These are phyloP conservation scores for Phytophthora kernoviae DNA, from an alignment of 352 stramenopile genomes.

Conservation along the genomic window DNA sequence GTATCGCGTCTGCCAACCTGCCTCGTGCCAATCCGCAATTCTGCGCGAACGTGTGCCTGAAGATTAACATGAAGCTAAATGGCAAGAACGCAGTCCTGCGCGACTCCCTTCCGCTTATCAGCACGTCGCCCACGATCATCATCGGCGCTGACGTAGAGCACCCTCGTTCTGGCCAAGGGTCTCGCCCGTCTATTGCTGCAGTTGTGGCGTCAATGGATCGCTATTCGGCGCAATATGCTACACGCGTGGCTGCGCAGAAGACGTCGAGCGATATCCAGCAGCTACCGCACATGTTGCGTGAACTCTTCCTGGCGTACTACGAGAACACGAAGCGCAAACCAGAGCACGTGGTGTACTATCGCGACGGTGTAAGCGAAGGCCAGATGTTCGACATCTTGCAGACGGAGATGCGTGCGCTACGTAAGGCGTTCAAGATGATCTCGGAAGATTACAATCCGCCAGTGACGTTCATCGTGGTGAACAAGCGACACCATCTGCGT, in stretches of 20 bases:
- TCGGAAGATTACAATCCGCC: conserved; percentile 62
- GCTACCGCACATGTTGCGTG: conserved; percentile 59
- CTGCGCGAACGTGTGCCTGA: conserved; percentile 64
- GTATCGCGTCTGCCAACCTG: conserved; percentile 54
- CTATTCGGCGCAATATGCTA: conserved; percentile 55
- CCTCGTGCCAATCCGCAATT: conserved; percentile 50
- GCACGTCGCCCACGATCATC: conserved; percentile 62
- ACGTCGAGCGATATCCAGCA: conserved; percentile 56
- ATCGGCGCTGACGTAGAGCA: conserved; percentile 84
- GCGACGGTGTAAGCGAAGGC: conserved; percentile 84
- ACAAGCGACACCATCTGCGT: conserved; percentile 88
- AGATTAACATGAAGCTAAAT: conserved; percentile 79
- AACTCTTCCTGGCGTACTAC: conserved; percentile 82
- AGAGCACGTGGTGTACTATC: conserved; percentile 83
- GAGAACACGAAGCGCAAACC: conserved; percentile 69
- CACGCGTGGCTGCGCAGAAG: conserved; percentile 57
- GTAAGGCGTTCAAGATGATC: conserved; percentile 62
- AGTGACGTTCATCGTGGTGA: conserved; percentile 87
- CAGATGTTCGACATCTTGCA: conserved; percentile 79
- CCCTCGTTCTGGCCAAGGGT: conserved; percentile 51
- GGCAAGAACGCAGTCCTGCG: conserved; percentile 66
- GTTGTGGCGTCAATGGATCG: conserved; percentile 80
- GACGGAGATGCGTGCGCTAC: conserved; percentile 81
- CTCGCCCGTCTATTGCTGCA: conserved; percentile 67
- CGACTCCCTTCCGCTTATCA: conserved; percentile 50